A percentile compares a stretch with the other conserved stretches of the same genome.
Evolutionary conservation across 2,329 filamentous ascomycete genomes (phyloP).

Genomic region (Cercospora zeae-maydis): DNA sequence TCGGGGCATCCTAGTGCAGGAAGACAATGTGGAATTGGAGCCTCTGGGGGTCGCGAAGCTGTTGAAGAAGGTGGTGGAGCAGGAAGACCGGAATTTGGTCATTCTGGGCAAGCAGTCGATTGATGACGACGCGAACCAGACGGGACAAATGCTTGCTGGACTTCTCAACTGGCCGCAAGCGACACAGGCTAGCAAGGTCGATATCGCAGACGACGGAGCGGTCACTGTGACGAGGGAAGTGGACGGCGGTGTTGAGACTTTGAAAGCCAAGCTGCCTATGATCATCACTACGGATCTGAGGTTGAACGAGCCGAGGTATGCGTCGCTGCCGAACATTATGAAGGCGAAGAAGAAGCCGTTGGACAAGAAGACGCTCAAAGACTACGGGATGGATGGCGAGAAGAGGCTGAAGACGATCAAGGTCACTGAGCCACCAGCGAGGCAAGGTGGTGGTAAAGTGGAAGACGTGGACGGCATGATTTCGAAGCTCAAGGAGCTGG

Average conservation of each 20-base stretch:
- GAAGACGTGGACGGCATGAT: conserved; percentile 96
- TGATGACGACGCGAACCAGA: conserved; percentile 93
- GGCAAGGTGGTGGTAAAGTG: conserved; percentile 94
- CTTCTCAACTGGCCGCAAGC: conserved; percentile 90
- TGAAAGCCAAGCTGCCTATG: conserved; percentile 81
- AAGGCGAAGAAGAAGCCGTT: conserved; percentile 99
- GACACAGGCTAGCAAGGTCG: conserved; percentile 83
- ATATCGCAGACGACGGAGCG: conserved; percentile 62
- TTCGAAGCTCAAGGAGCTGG: conserved; percentile 89
- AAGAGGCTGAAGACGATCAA: conserved; percentile 83
- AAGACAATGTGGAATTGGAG: conserved; percentile 73
- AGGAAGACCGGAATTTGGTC: conserved; percentile 86
- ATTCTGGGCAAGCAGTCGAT: conserved; percentile 97
- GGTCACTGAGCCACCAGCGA: conserved; percentile 79
- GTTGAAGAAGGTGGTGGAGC: conserved; percentile 71
- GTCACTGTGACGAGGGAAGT: conserved; percentile 86
- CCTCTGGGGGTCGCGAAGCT: conserved; percentile 90
- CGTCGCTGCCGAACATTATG: conserved; percentile 97
- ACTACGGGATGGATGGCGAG: conserved; percentile 72
- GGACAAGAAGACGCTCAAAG: conserved; percentile 82
- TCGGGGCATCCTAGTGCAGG: conserved; percentile 73
- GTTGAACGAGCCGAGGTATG: conserved; percentile 92
- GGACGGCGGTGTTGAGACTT: conserved; percentile 89
- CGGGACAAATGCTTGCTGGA: conserved; percentile 95
- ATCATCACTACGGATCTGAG: conserved; percentile 92